phyloP scores from a whole-genome alignment of 164 flowering plant species.

The Cinnamomum chago region DNA sequence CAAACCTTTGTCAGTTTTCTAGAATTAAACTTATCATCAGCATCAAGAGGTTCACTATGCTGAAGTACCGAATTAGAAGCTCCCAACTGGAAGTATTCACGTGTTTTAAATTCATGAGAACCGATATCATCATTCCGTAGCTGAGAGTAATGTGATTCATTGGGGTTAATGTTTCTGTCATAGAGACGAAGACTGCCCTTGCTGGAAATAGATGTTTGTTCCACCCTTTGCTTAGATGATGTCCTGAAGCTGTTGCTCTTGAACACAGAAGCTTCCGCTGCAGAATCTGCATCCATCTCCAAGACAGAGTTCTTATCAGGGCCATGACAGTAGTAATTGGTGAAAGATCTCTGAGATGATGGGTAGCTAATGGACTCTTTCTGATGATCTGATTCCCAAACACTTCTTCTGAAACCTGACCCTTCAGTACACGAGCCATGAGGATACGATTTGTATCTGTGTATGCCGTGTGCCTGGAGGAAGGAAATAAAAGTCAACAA shows the following conservation, averaged over 20 bases:
- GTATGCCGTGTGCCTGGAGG: background rate
- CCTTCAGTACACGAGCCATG: background rate
- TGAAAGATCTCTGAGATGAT: background rate
- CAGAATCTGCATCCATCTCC: slow-evolving; percentile 8
- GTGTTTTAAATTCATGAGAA: slow-evolving; percentile 20
- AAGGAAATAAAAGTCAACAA: background rate
- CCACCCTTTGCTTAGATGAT: background rate
- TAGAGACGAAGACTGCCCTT: background rate
- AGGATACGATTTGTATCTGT: background rate
- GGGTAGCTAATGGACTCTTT: background rate
- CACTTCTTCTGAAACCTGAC: slow-evolving; percentile 1
- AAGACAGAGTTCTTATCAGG: slow-evolving; percentile 4
- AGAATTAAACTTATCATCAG: slow-evolving; percentile 28
- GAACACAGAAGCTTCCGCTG: background rate
- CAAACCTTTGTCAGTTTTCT: slow-evolving; percentile 36
- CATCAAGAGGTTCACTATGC: slow-evolving; percentile 19
- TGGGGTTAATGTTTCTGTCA: background rate
- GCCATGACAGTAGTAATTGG: background rate
- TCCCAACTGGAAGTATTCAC: slow-evolving; percentile 23
- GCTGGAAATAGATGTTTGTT: slow-evolving; percentile 1
- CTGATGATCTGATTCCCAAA: background rate
- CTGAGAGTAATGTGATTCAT: slow-evolving; percentile 22
- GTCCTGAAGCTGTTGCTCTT: slow-evolving; percentile 4
- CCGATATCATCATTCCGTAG: slow-evolving; percentile 17
- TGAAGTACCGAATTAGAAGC: slow-evolving; percentile 23